Evolutionary conservation across 345 rosid species (phyloP), one percentile per base, ranked within the genome.

Genomic region (Salix koriyanagi): DNA sequence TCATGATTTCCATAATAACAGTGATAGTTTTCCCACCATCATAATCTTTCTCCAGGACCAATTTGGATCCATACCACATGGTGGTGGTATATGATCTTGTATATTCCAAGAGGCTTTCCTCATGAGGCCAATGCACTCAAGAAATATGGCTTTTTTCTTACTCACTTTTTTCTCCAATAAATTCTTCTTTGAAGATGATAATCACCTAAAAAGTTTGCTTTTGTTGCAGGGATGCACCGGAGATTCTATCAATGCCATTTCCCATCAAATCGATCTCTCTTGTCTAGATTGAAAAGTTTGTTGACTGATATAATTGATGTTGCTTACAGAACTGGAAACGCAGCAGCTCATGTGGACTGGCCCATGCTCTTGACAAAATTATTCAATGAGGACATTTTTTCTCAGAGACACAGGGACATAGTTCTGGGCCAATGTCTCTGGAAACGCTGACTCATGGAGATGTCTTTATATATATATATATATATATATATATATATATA

Each of bases 81-180:
- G 32, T 30, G 32, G 32, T 30, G 32, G 32, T 30, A 30, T 30
- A 30, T 30, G 3, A 2, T 88, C 56, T 81, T 90, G 74, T 90
- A 88, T 68, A 83, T 90, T 77, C 91, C 93, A 41, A 85, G 91
- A 84, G 93, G 91, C 62, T 88, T 77, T 79, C 71, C 74, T 60
- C 91, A 88, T 7, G 88, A 90, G 79, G 39, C 68, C 26, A 26
- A 26, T 28, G 26, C 65, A 26, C 60, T 64, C 41, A 62, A 28
- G 69, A 25, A 11, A 16, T 36, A 21, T 56, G 64, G n/a, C n/a
- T n/a, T n/a, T n/a, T n/a, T n/a, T 13, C 50, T 13, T 44, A 11
- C 16, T 3, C 48, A 44, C 48, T 44, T 13, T 44, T 44, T 44
- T 44, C 50, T 44, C 50, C 50, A 13, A 44, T 44, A 13, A 44